Conservation (phyloP, 345 rosid species). For the Moricandia arvensis region DNA sequence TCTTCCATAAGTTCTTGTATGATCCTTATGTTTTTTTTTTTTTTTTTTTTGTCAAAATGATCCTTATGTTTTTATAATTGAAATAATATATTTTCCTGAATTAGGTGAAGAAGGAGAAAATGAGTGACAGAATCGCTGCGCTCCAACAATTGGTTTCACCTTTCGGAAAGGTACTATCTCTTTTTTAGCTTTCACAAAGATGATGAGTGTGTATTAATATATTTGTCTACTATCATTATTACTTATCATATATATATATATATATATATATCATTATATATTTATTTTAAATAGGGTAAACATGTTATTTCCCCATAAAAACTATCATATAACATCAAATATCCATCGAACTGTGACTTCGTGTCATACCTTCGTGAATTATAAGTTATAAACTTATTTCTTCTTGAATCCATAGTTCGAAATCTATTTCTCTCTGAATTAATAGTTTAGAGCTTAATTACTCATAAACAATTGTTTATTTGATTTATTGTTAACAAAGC, state of each 20-base stretch:
- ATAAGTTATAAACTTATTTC: too few relatives aligned
- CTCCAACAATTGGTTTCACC: slow-evolving; percentile 99
- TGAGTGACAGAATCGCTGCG: slow-evolving; percentile 99
- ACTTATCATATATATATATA: slow-evolving; percentile 1
- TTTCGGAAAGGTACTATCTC: slow-evolving; percentile 86
- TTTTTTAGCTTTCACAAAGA: slow-evolving; percentile 39
- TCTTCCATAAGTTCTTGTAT: slow-evolving; percentile 8
- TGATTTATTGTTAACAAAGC: too few relatives aligned
- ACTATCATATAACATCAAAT: too few relatives aligned
- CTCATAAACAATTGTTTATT: too few relatives aligned
- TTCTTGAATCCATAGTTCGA: too few relatives aligned
- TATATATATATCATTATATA: too few relatives aligned
- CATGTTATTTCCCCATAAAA: too few relatives aligned
- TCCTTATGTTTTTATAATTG: background rate
- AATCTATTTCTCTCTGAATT: too few relatives aligned
- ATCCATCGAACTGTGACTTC: too few relatives aligned
- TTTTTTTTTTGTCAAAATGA: slow-evolving; percentile 20
- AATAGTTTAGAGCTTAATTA: too few relatives aligned
- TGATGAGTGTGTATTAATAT: slow-evolving; percentile 42
- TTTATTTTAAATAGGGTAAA: too few relatives aligned
- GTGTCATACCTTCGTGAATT: too few relatives aligned
- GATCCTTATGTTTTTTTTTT: background rate
- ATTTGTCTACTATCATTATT: slow-evolving; percentile 35
- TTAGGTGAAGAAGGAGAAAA: slow-evolving; percentile 98
- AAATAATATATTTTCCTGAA: slow-evolving; percentile 17